Base-by-base conservation (phyloP, 805 yeast species). In the Pichia thaimueangensis region DNA sequence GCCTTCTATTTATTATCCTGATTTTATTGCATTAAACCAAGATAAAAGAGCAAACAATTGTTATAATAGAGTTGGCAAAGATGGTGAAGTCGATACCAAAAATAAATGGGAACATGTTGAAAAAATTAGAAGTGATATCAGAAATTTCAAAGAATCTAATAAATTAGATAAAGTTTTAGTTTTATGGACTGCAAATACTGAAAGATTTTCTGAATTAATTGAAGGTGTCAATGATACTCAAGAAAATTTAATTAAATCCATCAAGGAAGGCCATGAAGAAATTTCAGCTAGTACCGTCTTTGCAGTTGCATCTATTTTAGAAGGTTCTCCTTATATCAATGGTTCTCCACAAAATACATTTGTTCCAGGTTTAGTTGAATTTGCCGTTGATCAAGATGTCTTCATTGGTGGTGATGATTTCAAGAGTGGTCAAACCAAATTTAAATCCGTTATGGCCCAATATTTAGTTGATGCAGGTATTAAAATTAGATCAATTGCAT, bases 281-380 rank as follows among this genome's bases (percentile, higher is more conserved):
- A 76, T 89, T 50, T 76, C 95, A 35, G 96, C 97, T 47, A 86
- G 96, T 12, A 87, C 96, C n/a, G 63, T 89, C 41, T 89, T 91
- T 58, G 97, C 97, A 9, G 86, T 86, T 52, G 97, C 97, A 15
- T 78, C 86, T 40, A 91, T 91, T 54, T 73, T 89, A 58, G 97
- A 91, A 64, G 74, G 78, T 33, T 79, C 81, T 46, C 94, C 97
- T 41, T 89, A 87, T 70, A 86, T 89, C 65, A 89, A 89, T 58
- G 97, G 97, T 36, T 87, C 96, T 31, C 97, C 97, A 41, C 97
- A 89, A 69, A 89, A 89, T 72, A 91, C 97, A 41, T 89, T 91
- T 69, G 96, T 87, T 43, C 97, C 97, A 19, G 97, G 97, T 52
- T 85, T 83, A 49, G 75, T 91, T 58, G 88, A 87, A 65, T 76